phyloP scores from a whole-genome alignment of 768 basidiomycete genomes.

The Kockovaella imperatae region DNA sequence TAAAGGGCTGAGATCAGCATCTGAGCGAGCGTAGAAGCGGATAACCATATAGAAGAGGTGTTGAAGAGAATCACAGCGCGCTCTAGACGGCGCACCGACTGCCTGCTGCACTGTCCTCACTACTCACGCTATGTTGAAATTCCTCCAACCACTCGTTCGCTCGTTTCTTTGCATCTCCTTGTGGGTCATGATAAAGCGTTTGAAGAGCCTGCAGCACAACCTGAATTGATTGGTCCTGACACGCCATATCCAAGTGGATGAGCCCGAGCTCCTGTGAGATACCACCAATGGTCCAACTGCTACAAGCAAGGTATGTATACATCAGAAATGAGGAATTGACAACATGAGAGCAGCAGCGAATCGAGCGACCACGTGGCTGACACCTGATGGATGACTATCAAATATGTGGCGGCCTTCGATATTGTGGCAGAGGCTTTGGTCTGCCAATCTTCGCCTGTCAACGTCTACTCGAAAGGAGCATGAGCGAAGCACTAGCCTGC shows the following conservation, averaged over 20 bases:
- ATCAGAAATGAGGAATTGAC: not conserved
- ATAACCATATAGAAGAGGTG: not conserved
- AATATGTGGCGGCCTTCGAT: too few relatives aligned
- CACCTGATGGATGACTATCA: too few relatives aligned
- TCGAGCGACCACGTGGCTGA: too few relatives aligned
- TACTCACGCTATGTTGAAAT: slow-evolving; percentile 97
- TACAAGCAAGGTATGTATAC: not conserved
- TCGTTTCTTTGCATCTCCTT: slow-evolving; percentile 69
- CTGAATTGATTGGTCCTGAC: slow-evolving; percentile 4
- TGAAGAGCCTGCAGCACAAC: slow-evolving; percentile 43
- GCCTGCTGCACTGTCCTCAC: not conserved
- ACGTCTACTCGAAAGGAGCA: too few relatives aligned
- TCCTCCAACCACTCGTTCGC: slow-evolving; percentile 96
- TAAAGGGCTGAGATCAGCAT: slow-evolving; percentile 37
- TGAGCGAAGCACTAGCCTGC: too few relatives aligned
- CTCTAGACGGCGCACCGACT: too few relatives aligned
- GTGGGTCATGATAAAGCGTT: slow-evolving; percentile 52
- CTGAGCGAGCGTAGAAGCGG: not conserved
- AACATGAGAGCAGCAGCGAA: not conserved
- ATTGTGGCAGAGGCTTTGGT: too few relatives aligned
- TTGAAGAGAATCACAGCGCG: not conserved
- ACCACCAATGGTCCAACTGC: too few relatives aligned
- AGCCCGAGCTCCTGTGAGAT: too few relatives aligned
- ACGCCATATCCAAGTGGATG: not conserved
- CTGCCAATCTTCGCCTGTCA: too few relatives aligned